Evolutionary conservation across 441 rosid species (phyloP).

Genomic region (Gossypium schwendimanii): DNA sequence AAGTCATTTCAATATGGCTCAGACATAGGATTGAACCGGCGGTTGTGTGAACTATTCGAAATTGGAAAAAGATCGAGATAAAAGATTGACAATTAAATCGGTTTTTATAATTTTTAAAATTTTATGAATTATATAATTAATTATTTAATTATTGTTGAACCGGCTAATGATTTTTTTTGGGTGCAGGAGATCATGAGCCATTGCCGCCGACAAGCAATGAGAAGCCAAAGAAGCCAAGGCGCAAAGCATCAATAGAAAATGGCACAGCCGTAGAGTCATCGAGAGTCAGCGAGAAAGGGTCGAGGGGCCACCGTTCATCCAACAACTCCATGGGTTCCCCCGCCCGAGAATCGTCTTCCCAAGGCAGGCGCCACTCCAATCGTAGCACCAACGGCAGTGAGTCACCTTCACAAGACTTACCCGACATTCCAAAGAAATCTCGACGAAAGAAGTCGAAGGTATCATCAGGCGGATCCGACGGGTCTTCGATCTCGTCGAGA

Average conservation of each 20-base stretch:
- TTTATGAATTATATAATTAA: no score
- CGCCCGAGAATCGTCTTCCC: slow-evolving; percentile 25
- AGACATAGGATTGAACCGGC: no score
- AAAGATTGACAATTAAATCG: no score
- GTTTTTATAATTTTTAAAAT: no score
- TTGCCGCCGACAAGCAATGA: slow-evolving; percentile 14
- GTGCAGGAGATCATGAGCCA: slow-evolving; percentile 8
- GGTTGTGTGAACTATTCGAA: no score
- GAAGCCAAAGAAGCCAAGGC: slow-evolving; percentile 42
- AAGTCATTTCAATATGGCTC: no score
- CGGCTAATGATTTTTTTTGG: background rate
- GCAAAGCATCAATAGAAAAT: slow-evolving; percentile 27
- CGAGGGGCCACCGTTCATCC: slow-evolving; percentile 40
- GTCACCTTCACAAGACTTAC: slow-evolving; percentile 26
- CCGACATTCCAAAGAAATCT: slow-evolving; percentile 32
- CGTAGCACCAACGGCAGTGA: slow-evolving; percentile 17
- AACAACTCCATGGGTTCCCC: slow-evolving; percentile 33
- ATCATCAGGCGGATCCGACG: slow-evolving; percentile 17
- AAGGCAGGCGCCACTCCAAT: slow-evolving; percentile 25
- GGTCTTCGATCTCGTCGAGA: slow-evolving; percentile 28
- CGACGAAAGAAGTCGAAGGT: slow-evolving; percentile 47
- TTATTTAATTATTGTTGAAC: no score
- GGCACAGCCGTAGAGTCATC: slow-evolving; percentile 33
- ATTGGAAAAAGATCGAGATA: no score
- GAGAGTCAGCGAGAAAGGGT: slow-evolving; percentile 28